Evolutionary conservation across 352 stramenopile species (phyloP).

Genomic region (Phytophthora pseudosyringae): DNA sequence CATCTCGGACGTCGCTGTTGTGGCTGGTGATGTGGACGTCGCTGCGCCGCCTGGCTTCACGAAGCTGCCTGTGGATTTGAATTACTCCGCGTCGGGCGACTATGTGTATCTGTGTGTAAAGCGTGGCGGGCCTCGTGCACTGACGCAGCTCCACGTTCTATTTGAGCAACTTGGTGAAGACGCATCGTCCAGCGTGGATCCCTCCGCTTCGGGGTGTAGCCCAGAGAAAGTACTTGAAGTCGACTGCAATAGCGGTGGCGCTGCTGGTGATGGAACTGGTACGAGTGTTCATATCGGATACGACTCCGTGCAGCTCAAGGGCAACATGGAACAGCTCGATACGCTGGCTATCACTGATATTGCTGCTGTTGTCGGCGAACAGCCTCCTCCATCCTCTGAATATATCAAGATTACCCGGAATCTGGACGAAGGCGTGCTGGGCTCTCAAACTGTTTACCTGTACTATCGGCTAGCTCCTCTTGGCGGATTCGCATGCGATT

Average conservation of each 20-base stretch:
- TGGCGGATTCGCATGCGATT: slow-evolving; percentile 66
- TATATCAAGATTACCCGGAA: slow-evolving; percentile 66
- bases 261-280: slow-evolving; percentile 34
- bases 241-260: slow-evolving; percentile 40
- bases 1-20: slow-evolving; percentile 66
- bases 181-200: neutral
- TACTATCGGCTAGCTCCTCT: slow-evolving; percentile 63
- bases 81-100: slow-evolving; percentile 64
- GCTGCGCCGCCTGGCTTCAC: slow-evolving; percentile 56
- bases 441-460: slow-evolving; percentile 48
- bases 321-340: slow-evolving; percentile 39
- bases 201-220: neutral
- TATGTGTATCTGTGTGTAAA: slow-evolving; percentile 82
- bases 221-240: slow-evolving; percentile 25
- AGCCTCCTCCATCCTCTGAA: slow-evolving; percentile 26
- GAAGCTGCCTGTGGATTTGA: slow-evolving; percentile 64
- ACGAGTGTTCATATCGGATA: slow-evolving; percentile 43
- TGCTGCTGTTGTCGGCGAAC: slow-evolving; percentile 44
- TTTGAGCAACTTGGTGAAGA: slow-evolving; percentile 12
- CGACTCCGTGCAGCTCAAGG: slow-evolving; percentile 32
- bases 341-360: slow-evolving; percentile 74
- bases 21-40: slow-evolving; percentile 65
- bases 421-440: slow-evolving; percentile 53
- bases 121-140: slow-evolving; percentile 40
- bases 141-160: slow-evolving; percentile 49